Base-by-base conservation (phyloP, 768 basidiomycete genomes). In the Termitomyces sp. region DNA sequence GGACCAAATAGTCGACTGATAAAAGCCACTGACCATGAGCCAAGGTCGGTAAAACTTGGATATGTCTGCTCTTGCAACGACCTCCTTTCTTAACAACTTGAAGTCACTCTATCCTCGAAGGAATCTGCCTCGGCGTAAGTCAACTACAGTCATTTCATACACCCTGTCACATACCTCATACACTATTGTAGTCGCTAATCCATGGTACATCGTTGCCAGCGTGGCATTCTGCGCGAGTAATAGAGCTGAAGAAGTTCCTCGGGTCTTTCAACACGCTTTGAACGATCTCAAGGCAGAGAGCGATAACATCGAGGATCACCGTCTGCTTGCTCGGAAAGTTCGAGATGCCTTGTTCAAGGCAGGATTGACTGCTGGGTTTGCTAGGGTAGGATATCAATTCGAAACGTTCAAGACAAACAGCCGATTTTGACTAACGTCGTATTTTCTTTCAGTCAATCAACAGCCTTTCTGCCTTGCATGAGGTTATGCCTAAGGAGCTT, bases 291-390 rank as follows among this genome's bases (percentile, higher is more conserved):
- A 75, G 59, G 64, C 66, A 18, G 67, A 73, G 8, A 62, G 64
- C 1, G 66, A 63, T 16, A 66, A 66, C 3, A 58, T 72, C 8
- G 70, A 75, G n/a, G 78, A 85, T 59, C 74, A 71, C 39, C 67
- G 76, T 28, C 45, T 76, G 12, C 75, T 88, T 2, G 81, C 82
- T 42, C 77, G 82, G 57, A 86, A 80, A 65, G 69, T 88, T n/a
- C 75, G 85, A 35, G 88, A 90, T 63, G 82, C 81, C 0, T 59
- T 89, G 4, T 82, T 90, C 73, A 87, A 88, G 67, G 78, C 83
- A 3, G 87, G 85, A 5, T 66, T 86, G 63, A 76, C 82, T 22
- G 75, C 77, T 56, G 88, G 88, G 8, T 84, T 82, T 66, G 79
- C 86, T 3, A 83, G 80, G 74, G 88, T 87, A 66, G 61, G 71